Evolutionary conservation across 192 early-diverging fungal genomes (phyloP).

Genomic region (Linnemannia exigua): DNA sequence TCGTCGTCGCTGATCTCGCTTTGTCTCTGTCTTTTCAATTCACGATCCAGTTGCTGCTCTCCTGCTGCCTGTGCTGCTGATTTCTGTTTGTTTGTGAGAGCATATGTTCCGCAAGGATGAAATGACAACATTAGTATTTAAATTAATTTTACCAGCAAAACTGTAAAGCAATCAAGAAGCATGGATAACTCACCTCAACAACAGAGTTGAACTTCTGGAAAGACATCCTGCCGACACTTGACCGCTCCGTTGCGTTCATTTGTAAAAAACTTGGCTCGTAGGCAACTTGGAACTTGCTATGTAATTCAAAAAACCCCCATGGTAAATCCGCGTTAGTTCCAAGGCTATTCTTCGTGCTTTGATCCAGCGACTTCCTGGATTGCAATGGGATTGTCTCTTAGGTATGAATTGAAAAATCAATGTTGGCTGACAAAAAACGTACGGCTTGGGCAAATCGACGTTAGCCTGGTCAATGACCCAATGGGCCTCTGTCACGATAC

Average conservation of each 20-base stretch:
- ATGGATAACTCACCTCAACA: constrained; percentile 23
- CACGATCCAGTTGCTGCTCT: constrained; percentile 49
- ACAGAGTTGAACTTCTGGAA: constrained; percentile 50
- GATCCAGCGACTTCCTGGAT: background rate
- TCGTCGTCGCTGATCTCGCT: constrained; percentile 46
- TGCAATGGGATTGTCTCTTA: background rate
- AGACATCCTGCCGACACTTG: constrained; percentile 40
- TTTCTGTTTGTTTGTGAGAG: constrained; percentile 22
- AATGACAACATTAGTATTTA: background rate
- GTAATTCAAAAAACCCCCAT: background rate
- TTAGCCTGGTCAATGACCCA: constrained; percentile 42
- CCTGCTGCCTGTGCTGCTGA: constrained; percentile 18
- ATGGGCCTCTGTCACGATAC: constrained; percentile 45
- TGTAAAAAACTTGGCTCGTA: constrained; percentile 57
- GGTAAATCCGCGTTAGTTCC: background rate
- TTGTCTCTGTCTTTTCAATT: constrained; percentile 36
- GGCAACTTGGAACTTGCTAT: constrained; percentile 56
- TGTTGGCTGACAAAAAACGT: background rate
- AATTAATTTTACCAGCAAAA: background rate
- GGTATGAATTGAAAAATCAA: background rate
- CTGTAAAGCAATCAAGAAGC: background rate
- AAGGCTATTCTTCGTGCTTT: too few species aligned
- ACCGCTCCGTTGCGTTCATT: constrained; percentile 32
- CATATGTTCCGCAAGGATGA: background rate
- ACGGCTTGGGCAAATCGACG: constrained; percentile 54